Evolutionary conservation across 352 stramenopile species (phyloP).

Genomic region (Thraustochytrium sp.): DNA sequence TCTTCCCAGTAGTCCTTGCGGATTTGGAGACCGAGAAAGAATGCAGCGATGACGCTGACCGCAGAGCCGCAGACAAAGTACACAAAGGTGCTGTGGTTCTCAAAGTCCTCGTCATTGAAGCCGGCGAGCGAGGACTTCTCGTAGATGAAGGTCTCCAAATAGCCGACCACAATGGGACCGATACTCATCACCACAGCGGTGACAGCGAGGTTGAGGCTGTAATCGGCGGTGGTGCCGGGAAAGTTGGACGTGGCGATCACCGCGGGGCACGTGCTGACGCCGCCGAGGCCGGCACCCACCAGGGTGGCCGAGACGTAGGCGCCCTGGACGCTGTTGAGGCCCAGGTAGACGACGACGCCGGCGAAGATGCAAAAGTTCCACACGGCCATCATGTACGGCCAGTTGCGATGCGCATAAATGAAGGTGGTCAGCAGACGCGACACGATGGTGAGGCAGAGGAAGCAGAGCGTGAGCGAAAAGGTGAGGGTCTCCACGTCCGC

Average conservation of each 20-base stretch:
- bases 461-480: neutral
- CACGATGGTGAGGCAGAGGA: neutral
- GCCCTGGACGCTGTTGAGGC: neutral
- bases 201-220: neutral
- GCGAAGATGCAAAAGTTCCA: neutral
- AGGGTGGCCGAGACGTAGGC: neutral
- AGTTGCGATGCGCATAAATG: neutral
- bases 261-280: neutral
- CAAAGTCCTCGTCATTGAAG: neutral
- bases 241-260: conserved; percentile 16
- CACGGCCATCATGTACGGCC: neutral
- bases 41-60: neutral
- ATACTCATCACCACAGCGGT: neutral
- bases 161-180: neutral
- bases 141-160: neutral
- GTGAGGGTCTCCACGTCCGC: neutral
- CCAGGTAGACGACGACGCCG: neutral
- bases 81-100: neutral
- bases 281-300: neutral
- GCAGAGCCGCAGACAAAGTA: neutral
- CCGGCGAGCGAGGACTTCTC: neutral
- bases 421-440: neutral
- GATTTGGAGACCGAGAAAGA: neutral
- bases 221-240: neutral
- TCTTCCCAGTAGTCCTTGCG: neutral